These are phyloP conservation scores for Dendrobium huoshanense DNA, from an alignment of 106 monocot genomes.

Conservation along the genomic window DNA sequence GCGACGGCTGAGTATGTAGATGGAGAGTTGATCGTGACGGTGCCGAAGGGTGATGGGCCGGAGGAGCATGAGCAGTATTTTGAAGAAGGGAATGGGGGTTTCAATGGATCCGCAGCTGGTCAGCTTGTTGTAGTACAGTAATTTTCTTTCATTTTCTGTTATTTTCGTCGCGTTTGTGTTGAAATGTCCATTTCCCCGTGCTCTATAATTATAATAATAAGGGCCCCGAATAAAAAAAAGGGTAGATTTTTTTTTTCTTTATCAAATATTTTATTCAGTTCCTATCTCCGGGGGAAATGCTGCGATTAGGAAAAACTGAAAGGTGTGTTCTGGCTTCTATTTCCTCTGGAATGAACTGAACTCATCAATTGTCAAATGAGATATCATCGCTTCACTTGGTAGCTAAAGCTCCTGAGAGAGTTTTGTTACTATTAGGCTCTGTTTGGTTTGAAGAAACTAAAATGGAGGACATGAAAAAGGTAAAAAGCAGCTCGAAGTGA, in stretches of 20 bases:
- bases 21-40: conserved; percentile 44
- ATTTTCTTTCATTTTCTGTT: neutral
- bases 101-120: neutral
- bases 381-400: neutral
- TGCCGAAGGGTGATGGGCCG: conserved; percentile 34
- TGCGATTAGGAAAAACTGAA: neutral
- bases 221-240: no score
- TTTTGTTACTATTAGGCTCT: no score
- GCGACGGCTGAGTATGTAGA: conserved; percentile 29
- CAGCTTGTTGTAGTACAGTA: conserved; percentile 19
- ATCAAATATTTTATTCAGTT: neutral
- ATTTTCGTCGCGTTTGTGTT: neutral
- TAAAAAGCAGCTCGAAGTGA: neutral
- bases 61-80: conserved; percentile 8
- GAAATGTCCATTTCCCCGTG: neutral
- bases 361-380: neutral
- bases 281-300: neutral
- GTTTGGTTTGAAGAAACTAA: no score
- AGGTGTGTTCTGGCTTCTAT: neutral
- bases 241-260: neutral
- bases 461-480: neutral
- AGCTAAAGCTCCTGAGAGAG: neutral
- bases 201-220: neutral
- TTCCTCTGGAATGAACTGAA: neutral
- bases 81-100: conserved; percentile 2